phyloP scores from a whole-genome alignment of 768 basidiomycete genomes.

The Rubroboletus satanas region DNA sequence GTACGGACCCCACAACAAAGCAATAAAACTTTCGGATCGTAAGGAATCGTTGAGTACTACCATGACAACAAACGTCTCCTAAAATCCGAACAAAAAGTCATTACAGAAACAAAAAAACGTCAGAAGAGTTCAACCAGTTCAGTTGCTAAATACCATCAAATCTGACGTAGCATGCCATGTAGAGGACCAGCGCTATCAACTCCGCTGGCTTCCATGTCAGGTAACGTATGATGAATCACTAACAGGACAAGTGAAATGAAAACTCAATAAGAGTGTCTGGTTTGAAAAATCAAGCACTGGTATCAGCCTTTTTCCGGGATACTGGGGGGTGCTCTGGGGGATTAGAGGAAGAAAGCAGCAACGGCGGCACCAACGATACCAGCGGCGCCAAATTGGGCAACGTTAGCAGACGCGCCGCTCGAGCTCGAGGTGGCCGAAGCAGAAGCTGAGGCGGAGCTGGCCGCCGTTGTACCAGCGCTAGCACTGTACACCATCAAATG shows the following conservation, averaged over 20 bases:
- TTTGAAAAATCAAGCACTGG: conserved; percentile 12
- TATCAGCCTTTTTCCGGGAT: conserved; percentile 16
- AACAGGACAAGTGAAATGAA: conserved; percentile 3
- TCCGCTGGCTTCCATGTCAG: conserved; percentile 1
- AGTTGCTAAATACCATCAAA: conserved; percentile 2
- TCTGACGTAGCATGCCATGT: neutral
- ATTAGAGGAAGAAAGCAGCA: conserved; percentile 39
- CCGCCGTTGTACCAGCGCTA: conserved; percentile 1
- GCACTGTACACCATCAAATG: conserved; percentile 7
- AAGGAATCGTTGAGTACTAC: conserved; percentile 13
- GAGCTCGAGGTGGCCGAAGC: conserved; percentile 27
- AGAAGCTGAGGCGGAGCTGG: conserved; percentile 1
- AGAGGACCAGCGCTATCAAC: neutral
- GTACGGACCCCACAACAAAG: neutral
- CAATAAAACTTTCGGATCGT: conserved; percentile 13
- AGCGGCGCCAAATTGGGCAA: conserved; percentile 41
- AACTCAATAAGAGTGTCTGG: conserved; percentile 12
- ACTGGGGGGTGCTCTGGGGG: neutral
- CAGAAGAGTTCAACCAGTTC: neutral
- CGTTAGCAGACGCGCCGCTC: conserved; percentile 39
- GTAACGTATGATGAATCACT: conserved; percentile 19
- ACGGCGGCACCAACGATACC: conserved; percentile 36
- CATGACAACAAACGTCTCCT: conserved; percentile 12
- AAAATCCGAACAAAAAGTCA: conserved; percentile 16
- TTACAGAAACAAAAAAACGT: neutral